These are phyloP conservation scores for Blumeria hordei DNA, from an alignment of 2,329 filamentous ascomycete species.

Conservation along the genomic window DNA sequence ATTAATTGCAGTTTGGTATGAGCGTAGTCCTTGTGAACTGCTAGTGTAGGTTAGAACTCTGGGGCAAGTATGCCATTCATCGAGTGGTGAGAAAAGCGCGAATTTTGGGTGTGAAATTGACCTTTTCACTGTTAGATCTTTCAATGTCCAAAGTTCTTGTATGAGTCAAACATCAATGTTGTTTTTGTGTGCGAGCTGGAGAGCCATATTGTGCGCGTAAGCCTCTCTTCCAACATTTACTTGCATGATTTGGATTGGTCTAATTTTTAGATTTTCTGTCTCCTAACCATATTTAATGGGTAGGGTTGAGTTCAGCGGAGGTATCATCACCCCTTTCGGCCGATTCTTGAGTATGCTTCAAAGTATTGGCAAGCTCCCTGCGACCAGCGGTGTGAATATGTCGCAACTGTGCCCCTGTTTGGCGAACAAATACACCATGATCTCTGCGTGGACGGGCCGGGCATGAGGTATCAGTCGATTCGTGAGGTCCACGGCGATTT, in stretches of 20 bases:
- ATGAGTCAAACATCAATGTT: not conserved
- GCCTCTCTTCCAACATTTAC: too few relatives aligned
- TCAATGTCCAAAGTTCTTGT: not conserved
- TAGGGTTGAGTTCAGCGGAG: too few relatives aligned
- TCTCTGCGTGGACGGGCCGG: not conserved
- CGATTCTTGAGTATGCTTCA: too few relatives aligned
- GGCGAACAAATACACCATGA: not conserved
- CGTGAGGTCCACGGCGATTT: not conserved
- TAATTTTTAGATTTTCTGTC: too few relatives aligned
- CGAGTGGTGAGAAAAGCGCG: not conserved
- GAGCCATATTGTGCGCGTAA: too few relatives aligned
- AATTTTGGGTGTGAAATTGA: not conserved
- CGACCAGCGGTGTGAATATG: not conserved
- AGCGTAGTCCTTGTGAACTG: not conserved
- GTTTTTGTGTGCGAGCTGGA: too few relatives aligned
- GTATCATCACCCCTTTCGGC: too few relatives aligned
- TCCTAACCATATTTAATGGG: too few relatives aligned
- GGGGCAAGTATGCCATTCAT: not conserved
- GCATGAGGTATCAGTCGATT: not conserved
- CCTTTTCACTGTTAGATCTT: not conserved
- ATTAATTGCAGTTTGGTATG: not conserved
- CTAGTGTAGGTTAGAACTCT: not conserved
- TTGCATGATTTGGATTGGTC: too few relatives aligned
- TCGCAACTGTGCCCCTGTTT: not conserved
- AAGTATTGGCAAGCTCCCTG: not conserved